phyloP scores from a whole-genome alignment of 176 grass and related monocot genomes.

The Phragmites australis region DNA sequence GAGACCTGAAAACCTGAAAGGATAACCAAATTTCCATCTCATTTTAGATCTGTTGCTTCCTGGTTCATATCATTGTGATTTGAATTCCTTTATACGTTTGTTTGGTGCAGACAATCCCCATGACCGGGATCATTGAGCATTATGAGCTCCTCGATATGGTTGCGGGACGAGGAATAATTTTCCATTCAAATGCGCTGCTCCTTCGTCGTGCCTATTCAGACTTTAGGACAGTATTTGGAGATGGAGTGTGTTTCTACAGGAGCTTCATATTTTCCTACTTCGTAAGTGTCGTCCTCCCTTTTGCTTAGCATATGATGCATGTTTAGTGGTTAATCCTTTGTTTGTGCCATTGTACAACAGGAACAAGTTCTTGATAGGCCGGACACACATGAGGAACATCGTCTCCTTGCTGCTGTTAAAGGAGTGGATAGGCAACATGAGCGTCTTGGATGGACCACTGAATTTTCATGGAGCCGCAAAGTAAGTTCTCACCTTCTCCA shows the following conservation, averaged over 20 bases:
- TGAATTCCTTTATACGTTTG: conserved; percentile 1
- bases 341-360: conserved; percentile 31
- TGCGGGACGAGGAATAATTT: neutral
- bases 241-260: conserved; percentile 55
- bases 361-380: conserved; percentile 53
- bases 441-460: conserved; percentile 11
- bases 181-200: neutral
- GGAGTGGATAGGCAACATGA: neutral
- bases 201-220: neutral
- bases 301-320: conserved; percentile 27
- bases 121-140: neutral
- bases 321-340: conserved; percentile 17
- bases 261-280: conserved; percentile 60
- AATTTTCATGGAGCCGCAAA: conserved; percentile 11
- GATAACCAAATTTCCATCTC: neutral
- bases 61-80: conserved; percentile 6
- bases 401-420: conserved; percentile 32
- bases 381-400: conserved; percentile 39
- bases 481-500: conserved; percentile 17
- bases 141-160: neutral
- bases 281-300: conserved; percentile 27
- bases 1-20: neutral
- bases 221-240: conserved; percentile 34
- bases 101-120: conserved; percentile 26
- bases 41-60: neutral